Percentiles rank a stretch among this genome's conserved stretches.
phyloP scores from a whole-genome alignment of 495 filamentous ascomycete species.

The Hypoxylon trugodes region DNA sequence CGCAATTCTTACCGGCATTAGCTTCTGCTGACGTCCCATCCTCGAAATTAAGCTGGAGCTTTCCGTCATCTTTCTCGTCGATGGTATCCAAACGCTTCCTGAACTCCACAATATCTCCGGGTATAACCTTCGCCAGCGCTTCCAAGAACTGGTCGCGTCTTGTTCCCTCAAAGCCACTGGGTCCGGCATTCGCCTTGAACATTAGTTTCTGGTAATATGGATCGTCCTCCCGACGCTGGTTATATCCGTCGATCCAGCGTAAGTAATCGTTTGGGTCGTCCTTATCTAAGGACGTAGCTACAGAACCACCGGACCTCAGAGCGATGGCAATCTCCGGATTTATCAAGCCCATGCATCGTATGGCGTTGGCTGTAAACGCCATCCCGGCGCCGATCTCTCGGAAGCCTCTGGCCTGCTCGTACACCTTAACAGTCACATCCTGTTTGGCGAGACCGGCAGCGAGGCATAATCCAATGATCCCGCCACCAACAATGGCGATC shows the following conservation, averaged over 20 bases:
- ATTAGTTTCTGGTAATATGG: conserved; percentile 22
- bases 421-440: conserved; percentile 53
- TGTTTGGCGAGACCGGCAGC: conserved; percentile 51
- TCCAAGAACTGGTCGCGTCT: conserved; percentile 62
- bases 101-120: conserved; percentile 46
- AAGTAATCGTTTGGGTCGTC: conserved; percentile 41
- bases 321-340: conserved; percentile 54
- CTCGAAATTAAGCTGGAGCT: conserved; percentile 39
- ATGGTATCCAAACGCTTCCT: conserved; percentile 44
- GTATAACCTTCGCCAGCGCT: conserved; percentile 57
- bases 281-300: conserved; percentile 51
- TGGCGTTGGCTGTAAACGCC: conserved; percentile 62
- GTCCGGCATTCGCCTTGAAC: conserved; percentile 30
- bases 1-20: conserved; percentile 41
- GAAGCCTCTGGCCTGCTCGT: conserved; percentile 59
- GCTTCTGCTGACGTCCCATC: conserved; percentile 49
- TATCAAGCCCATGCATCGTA: conserved; percentile 60
- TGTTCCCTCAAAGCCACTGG: conserved; percentile 45
- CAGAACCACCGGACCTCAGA: conserved; percentile 52
- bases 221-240: conserved; percentile 24
- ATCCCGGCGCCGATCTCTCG: conserved; percentile 66
- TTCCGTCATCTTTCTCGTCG: conserved; percentile 24
- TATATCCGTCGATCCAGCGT: conserved; percentile 39
- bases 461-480: conserved; percentile 52
- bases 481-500: conserved; percentile 56